Base-by-base conservation (phyloP, 2,329 filamentous ascomycete species). In the Fusarium napiforme region DNA sequence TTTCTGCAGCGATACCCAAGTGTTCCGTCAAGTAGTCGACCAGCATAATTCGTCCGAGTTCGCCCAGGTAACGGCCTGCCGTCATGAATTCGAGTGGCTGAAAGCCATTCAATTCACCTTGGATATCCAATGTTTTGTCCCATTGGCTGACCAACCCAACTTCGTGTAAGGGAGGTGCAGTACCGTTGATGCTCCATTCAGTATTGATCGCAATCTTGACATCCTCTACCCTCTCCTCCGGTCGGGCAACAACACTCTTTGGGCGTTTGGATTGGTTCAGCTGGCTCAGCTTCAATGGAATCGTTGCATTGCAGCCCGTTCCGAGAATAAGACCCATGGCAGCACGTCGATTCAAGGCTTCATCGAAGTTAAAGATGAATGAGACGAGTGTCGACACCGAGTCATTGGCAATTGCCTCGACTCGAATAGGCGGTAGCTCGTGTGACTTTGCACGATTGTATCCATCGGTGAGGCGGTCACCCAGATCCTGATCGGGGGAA, bases 51-150 rank as follows among this genome's bases (percentile, higher is more conserved):
- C 93, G 90, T 30, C 92, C 91, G 16, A 95, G 87, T 81, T 95
- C 93, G 57, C 93, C 93, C 8, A 95, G 86, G 78, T 95, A 95
- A 45, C 93, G 87, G 5, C 93, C 93, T 6, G 93, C 89, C 2
- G 93, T 95, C 92, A 96, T 94, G 82, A 95, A 96, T 79, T 96
- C 93, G 26, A 96, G 88, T 0, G 93, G 93, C 73, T 96, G 93
- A 75, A 96, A 95, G 0, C 93, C 93, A 0, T 93, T 92, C 11
- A 85, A 85, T 75, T 93, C 91, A 75, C 91, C 92, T 50, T 90
- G 87, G 9, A 82, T 82, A 75, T 95, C 93, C 10, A 96, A 85
- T 66, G 87, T 83, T 15, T 85, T 82, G 77, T 96, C 93, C 93
- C 93, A 96, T 40, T 83, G 83, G 15, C 89, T 95, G 58, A 93